Evolutionary conservation across 2,329 filamentous ascomycete species (phyloP), one percentile per base, ranked within the genome.

Genomic region (Epichloe sibirici): DNA sequence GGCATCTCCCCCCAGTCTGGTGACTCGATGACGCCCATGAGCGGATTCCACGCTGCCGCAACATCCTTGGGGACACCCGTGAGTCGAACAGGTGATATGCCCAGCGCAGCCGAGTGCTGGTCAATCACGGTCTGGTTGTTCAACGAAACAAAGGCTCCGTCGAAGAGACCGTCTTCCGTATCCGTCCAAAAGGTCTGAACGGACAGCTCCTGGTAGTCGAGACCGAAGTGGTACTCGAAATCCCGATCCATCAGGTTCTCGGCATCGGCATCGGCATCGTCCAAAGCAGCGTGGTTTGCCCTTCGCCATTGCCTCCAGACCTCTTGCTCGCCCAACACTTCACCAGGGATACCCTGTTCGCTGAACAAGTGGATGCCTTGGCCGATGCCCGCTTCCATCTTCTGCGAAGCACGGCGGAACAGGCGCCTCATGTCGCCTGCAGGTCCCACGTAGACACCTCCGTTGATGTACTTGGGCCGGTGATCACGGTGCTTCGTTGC

Each of bases 301-400:
- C 56, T 48, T 40, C 48, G 55, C 55, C 55, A 55, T 71, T 70
- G 63, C 75, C 61, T 62, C 59, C 59, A 62, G 5, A 60, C 51
- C 42, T 61, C 60, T 45, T 62, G 61, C 51, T 61, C 58, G 21
- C 60, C 57, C 2, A 62, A 54, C 3, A 62, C 56, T 44, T 61
- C 58, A 8, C 57, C 59, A n/a, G 57, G 53, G 28, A 60, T 51
- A 23, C 59, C 60, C 45, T 62, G 59, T 8, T 62, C 59, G 40
- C 57, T 57, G 45, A 53, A 56, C 2, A 59, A 45, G 21, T 54
- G 40, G 9, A 44, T 44, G 8, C 54, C 53, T 7, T 47, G 35
- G 34, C 31, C 46, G 15, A 53, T 45, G 4, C 47, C 50, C 15
- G 34, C 49, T 11, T 56, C 53, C 34, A 62, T 53, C 35, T 57